Evolutionary conservation across 345 rosid species (phyloP).

Genomic region (Crucihimalaya himalaica): DNA sequence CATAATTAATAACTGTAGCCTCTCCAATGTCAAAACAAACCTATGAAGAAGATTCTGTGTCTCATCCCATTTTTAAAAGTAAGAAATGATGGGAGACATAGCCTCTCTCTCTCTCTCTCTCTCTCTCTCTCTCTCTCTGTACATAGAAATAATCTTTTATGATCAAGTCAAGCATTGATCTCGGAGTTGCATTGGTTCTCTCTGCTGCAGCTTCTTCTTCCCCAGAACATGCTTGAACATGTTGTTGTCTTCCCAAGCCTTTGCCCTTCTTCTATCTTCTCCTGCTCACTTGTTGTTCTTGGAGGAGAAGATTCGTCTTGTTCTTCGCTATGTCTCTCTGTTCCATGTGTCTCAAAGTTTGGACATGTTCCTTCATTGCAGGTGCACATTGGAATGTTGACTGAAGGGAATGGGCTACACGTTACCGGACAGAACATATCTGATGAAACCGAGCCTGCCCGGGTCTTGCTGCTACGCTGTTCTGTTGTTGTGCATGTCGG

Average conservation of each 20-base stretch:
- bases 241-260: slow-evolving; percentile 77
- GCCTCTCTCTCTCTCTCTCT: slow-evolving; percentile 14
- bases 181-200: slow-evolving; percentile 98
- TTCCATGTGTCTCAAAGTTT: slow-evolving; percentile 63
- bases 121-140: slow-evolving; percentile 28
- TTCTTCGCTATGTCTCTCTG: slow-evolving; percentile 44
- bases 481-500: slow-evolving; percentile 59
- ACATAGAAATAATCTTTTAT: slow-evolving; percentile 30
- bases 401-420: slow-evolving; percentile 95
- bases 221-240: slow-evolving; percentile 98
- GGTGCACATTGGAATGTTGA: slow-evolving; percentile 80
- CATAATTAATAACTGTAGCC: slow-evolving; percentile 20
- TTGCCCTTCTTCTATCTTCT: slow-evolving; percentile 74
- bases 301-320: slow-evolving; percentile 50
- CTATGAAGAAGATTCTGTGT: slow-evolving; percentile 20
- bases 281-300: slow-evolving; percentile 50
- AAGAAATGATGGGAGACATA: slow-evolving; percentile 27
- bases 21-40: slow-evolving; percentile 30
- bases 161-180: slow-evolving; percentile 51
- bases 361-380: slow-evolving; percentile 88
- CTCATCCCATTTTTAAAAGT: slow-evolving; percentile 15
- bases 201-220: slow-evolving; percentile 97
- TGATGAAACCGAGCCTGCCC: slow-evolving; percentile 77
- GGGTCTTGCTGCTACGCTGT: slow-evolving; percentile 61
- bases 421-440: slow-evolving; percentile 87